Base-by-base conservation (phyloP, 371 early-diverging fungal species). In the Mucor racemosus region DNA sequence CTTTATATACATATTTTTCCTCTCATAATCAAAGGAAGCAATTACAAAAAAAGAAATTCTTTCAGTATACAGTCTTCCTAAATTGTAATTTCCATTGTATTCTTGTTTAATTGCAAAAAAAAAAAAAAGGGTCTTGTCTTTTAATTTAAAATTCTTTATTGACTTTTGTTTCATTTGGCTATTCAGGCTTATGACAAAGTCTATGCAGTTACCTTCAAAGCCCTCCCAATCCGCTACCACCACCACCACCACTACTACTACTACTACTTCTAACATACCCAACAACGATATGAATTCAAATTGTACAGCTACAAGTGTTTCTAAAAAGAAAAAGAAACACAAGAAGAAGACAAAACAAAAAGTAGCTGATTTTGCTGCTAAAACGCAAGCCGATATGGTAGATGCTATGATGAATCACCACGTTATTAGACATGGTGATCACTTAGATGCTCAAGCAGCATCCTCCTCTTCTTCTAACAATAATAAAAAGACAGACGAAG, bases 381-480 rank as follows among this genome's bases (percentile, higher is more conserved):
- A 71, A 17, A 58, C 71, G 26, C 71, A 71, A 31, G 66, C 66
- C 31, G 62, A 65, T 9, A 68, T 67, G 68, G 73, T 72, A 1
- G 73, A 72, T 44, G 73, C 73, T 54, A 68, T 72, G 59, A 72
- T 72, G 73, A 72, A 72, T 41, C 65, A 68, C 31, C 73, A 72
- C 48, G 73, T 72, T 26, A 72, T 58, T 34, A 65, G 65, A 33
- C 67, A 68, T 26, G 68, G 68, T 21, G 68, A 72, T 44, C 68
- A 69, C 15, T 14, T 60, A 10, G 65, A 69, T 11, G 41, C 6
- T 13, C 59, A 64, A 35, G 50, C 42, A 1, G 60, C 46, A 33
- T 19, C 15, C 26, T 54, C 44, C 33, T 67, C 61, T n/a, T 66
- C 66, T 35, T 14, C 8, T 5, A 60, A 15, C 7, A 54, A 13